A percentile compares a stretch with the other conserved stretches of the same genome.
phyloP scores from a whole-genome alignment of 2,329 filamentous ascomycete genomes.

The Ophiostoma sp. region DNA sequence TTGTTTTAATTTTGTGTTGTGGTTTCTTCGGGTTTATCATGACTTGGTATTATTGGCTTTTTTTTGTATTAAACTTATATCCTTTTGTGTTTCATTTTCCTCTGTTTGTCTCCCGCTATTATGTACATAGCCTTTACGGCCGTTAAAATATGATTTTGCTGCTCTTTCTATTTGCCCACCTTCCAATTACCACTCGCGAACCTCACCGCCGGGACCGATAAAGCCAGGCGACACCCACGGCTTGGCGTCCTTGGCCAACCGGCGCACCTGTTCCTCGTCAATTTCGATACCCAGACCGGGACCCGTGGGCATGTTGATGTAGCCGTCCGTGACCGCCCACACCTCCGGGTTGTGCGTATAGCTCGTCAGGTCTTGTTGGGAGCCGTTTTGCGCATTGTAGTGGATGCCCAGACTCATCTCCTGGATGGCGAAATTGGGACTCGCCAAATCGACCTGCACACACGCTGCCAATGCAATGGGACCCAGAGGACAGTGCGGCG shows the following conservation, averaged over 20 bases:
- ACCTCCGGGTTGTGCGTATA: constrained; percentile 60
- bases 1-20: not conserved
- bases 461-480: constrained; percentile 67
- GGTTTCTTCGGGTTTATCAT: not conserved
- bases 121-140: not conserved
- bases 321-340: constrained; percentile 54
- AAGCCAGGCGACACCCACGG: constrained; percentile 60
- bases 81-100: not conserved
- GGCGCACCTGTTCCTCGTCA: constrained; percentile 62
- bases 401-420: constrained; percentile 72
- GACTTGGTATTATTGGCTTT: not conserved
- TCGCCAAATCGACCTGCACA: constrained; percentile 59
- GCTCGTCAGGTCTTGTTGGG: constrained; percentile 56
- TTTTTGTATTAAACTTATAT: not conserved
- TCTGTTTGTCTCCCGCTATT: not conserved
- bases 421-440: constrained; percentile 63
- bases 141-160: not conserved
- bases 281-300: constrained; percentile 63
- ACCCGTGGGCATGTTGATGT: constrained; percentile 54
- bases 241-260: constrained; percentile 49
- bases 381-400: constrained; percentile 57
- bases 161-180: not conserved
- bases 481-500: constrained; percentile 66
- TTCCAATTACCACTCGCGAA: constrained; percentile 57
- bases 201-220: constrained; percentile 57